A percentile compares a stretch with the other conserved stretches of the same genome.
Evolutionary conservation across 2,329 filamentous ascomycete species (phyloP).

Genomic region (Venturia aucupariae): DNA sequence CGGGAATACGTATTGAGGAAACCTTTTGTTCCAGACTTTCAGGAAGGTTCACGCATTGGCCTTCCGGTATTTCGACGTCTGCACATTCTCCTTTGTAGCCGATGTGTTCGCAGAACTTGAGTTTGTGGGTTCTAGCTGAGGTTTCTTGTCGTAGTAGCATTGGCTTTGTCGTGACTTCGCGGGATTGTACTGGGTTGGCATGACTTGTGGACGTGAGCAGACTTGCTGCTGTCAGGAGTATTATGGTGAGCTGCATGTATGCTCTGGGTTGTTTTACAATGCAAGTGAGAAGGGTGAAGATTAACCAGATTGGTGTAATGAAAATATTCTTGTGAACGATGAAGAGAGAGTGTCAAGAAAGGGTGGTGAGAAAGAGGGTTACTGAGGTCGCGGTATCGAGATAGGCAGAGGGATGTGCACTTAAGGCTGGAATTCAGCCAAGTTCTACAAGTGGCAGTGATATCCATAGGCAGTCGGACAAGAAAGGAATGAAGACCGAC

Average conservation of each 20-base stretch:
- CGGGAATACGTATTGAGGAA: background rate
- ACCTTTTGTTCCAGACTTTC: background rate
- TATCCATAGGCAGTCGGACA: background rate
- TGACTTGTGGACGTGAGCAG: background rate
- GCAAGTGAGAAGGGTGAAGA: background rate
- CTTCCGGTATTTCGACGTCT: background rate
- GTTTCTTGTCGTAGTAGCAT: background rate
- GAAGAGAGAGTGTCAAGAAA: no score
- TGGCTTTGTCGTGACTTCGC: background rate
- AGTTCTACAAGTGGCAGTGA: background rate
- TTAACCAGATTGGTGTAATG: background rate
- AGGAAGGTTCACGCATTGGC: background rate
- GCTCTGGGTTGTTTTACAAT: background rate
- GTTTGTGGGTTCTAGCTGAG: background rate
- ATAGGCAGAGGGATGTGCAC: background rate
- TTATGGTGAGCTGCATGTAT: background rate
- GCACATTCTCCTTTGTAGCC: constrained; percentile 1
- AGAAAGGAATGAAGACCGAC: background rate
- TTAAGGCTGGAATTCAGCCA: background rate
- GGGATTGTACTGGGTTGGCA: background rate
- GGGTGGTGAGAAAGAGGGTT: no score
- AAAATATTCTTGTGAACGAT: no score
- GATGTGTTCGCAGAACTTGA: background rate
- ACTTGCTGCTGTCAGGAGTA: background rate
- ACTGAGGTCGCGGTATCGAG: background rate